Evolutionary conservation across 352 stramenopile genomes (phyloP).

Genomic region (Saprolegnia diclina): DNA sequence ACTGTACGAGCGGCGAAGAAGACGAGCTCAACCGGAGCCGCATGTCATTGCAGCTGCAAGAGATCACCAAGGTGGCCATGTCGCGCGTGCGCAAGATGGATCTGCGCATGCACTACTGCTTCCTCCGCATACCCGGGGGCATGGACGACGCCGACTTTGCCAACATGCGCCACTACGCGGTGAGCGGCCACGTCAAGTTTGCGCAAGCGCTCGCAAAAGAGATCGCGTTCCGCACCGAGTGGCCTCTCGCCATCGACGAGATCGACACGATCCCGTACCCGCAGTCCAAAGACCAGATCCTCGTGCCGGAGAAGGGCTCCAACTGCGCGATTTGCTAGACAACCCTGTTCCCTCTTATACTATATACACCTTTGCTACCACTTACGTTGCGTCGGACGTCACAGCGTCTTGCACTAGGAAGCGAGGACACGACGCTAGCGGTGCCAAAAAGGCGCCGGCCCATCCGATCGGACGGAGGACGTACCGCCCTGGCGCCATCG

Average conservation of each 20-base stretch:
- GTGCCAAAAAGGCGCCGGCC: neutral
- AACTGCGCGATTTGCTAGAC: conserved; percentile 4
- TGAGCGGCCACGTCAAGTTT: conserved; percentile 81
- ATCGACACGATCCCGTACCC: conserved; percentile 65
- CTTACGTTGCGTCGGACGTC: neutral
- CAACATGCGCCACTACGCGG: conserved; percentile 75
- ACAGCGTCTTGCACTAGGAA: neutral
- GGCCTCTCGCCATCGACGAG: conserved; percentile 44
- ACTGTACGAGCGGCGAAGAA: conserved; percentile 73
- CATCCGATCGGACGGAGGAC: neutral
- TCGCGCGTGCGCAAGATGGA: conserved; percentile 72
- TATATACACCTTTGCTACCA: neutral
- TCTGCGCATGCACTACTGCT: conserved; percentile 74
- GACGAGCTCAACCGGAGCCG: conserved; percentile 67
- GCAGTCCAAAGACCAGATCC: conserved; percentile 69
- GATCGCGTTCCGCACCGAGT: conserved; percentile 59
- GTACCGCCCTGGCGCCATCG: neutral
- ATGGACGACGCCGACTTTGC: conserved; percentile 63
- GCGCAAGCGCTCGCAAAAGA: conserved; percentile 63
- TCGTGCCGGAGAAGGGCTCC: conserved; percentile 36
- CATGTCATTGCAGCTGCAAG: conserved; percentile 71
- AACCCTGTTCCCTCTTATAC: neutral
- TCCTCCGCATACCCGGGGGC: conserved; percentile 71
- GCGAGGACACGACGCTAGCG: neutral
- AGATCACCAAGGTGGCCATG: conserved; percentile 83